Base-by-base conservation (phyloP, 345 rosid species). In the Zanthoxylum bungeanum region DNA sequence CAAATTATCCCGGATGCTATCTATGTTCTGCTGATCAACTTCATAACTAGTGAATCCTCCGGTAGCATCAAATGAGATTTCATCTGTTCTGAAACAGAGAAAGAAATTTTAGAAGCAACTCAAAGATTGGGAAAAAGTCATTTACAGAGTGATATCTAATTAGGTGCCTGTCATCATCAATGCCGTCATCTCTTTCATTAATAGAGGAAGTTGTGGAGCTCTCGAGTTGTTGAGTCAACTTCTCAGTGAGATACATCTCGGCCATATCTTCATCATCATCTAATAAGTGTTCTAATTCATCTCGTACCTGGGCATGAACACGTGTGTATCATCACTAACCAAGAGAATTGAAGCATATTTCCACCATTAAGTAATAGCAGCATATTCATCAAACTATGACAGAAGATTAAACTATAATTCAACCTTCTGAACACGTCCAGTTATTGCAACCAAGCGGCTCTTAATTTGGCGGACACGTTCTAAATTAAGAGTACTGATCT, bases 231-330 rank as follows among this genome's bases (percentile, higher is more conserved):
- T 82, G 89, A 73, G 80, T 72, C 77, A 85, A 63, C 60, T 94
- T 92, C 70, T 87, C 98, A 0, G 97, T 94, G 66, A 92, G 83
- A 82, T 94, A 94, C 98, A 94, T 87, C 87, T 92, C 97, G 42
- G 95, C 95, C 97, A 94, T 94, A 79, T 94, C 98, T 34, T 87
- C 98, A 71, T 90, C 97, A 74, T 94, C 97, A 72, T 94, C 98
- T 73, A 94, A 86, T 72, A 94, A 81, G 69, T 94, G 91, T 75
- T 94, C 98, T 67, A 94, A 78, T 56, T 92, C 97, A 79, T 90
- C 97, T 78, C 98, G 80, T n/a, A 94, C 98, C 98, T 94, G 79
- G 71, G 67, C 28, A 68, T 30, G 49, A 59, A 55, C 24, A 68
- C 0, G 36, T 4, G 60, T 11, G 37, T 47, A n/a, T 44, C 21